Conservation (phyloP, 805 yeast species). For the Lachancea lanzarotensis region DNA sequence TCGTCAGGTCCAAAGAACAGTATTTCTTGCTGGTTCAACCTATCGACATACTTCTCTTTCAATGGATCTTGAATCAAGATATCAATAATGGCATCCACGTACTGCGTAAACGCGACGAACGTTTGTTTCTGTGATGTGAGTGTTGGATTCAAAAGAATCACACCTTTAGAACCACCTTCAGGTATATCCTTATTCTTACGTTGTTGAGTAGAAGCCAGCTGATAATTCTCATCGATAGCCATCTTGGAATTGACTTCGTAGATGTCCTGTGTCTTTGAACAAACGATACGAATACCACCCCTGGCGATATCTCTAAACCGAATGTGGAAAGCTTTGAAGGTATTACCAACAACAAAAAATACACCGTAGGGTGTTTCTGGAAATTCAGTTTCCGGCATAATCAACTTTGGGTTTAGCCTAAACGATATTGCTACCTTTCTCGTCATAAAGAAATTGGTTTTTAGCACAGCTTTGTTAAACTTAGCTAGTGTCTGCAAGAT, state of each 20-base stretch:
- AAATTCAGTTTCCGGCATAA: constrained; percentile 74
- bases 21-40: constrained; percentile 79
- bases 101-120: constrained; percentile 81
- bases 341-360: constrained; percentile 93
- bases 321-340: constrained; percentile 95
- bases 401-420: constrained; percentile 77
- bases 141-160: constrained; percentile 75
- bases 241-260: constrained; percentile 79
- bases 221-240: constrained; percentile 93
- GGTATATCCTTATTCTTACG: constrained; percentile 96
- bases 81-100: constrained; percentile 86
- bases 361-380: constrained; percentile 92
- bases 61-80: constrained; percentile 73
- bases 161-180: constrained; percentile 99
- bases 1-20: constrained; percentile 99
- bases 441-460: constrained; percentile 90
- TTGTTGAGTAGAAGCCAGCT: constrained; percentile 93
- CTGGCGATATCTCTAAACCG: constrained; percentile 96
- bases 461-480: constrained; percentile 81
- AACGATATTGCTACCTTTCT: constrained; percentile 93
- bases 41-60: constrained; percentile 78
- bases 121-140: constrained; percentile 66
- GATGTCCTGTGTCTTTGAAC: constrained; percentile 77
- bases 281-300: constrained; percentile 96
- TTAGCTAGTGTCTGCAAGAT: constrained; percentile 76